phyloP scores from a whole-genome alignment of 2,329 filamentous ascomycete genomes.

The Chaetomium globosum region DNA sequence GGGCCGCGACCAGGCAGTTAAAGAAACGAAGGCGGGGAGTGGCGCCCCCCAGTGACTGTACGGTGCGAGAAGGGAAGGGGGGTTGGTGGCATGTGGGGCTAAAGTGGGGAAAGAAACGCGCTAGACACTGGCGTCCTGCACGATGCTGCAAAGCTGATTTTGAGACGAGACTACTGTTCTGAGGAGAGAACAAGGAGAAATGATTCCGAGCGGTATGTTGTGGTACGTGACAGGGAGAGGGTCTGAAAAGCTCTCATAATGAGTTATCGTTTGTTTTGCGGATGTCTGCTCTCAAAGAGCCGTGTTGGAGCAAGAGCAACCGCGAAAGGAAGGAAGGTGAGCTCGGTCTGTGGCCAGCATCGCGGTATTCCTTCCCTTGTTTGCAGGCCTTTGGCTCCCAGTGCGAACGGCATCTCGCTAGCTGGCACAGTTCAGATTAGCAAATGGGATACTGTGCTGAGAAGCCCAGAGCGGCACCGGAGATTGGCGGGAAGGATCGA shows the following conservation, averaged over 20 bases:
- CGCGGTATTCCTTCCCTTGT: background rate
- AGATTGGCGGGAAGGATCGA: constrained; percentile 27
- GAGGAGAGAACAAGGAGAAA: background rate
- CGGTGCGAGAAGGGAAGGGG: constrained; percentile 31
- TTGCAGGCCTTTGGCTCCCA: background rate
- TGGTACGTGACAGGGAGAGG: background rate
- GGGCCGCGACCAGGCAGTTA: constrained; percentile 48
- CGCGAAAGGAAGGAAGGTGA: background rate
- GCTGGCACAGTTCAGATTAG: constrained; percentile 17
- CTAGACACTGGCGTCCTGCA: constrained; percentile 31
- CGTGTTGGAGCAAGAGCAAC: background rate
- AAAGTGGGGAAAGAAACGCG: constrained; percentile 38
- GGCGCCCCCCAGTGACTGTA: constrained; percentile 34
- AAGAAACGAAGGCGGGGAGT: constrained; percentile 42
- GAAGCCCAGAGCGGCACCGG: constrained; percentile 22
- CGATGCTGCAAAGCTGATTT: constrained; percentile 34
- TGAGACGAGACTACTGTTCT: constrained; percentile 6
- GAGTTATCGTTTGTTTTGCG: background rate
- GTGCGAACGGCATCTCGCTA: constrained; percentile 7
- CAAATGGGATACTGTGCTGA: constrained; percentile 16
- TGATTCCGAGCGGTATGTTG: background rate
- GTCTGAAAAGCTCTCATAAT: background rate
- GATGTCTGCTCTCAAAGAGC: background rate
- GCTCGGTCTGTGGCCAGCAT: background rate
- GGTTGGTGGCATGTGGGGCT: constrained; percentile 34